A percentile compares a stretch with the other conserved stretches of the same genome.
phyloP scores from a whole-genome alignment of 345 rosid species.

The Gynandropsis gynandra region DNA sequence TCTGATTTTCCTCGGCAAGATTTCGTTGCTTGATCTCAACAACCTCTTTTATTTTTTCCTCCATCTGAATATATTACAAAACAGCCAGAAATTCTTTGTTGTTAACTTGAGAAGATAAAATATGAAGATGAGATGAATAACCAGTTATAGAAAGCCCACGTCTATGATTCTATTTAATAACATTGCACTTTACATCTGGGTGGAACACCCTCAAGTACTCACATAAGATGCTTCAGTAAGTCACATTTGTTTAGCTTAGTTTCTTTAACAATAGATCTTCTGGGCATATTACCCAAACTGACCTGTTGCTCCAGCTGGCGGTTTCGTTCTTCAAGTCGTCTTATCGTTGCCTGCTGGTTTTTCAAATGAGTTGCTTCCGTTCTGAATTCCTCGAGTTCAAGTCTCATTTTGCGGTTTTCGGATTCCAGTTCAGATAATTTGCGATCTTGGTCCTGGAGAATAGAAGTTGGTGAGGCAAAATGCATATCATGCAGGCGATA shows the following conservation, averaged over 20 bases:
- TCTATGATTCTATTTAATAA: slow-evolving; percentile 1
- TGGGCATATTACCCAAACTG: slow-evolving; percentile 21
- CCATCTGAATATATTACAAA: slow-evolving; percentile 58
- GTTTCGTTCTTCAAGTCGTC: slow-evolving; percentile 96
- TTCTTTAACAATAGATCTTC: slow-evolving; percentile 1
- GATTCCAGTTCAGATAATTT: slow-evolving; percentile 81
- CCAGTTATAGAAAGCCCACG: slow-evolving; percentile 10
- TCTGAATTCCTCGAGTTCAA: slow-evolving; percentile 92
- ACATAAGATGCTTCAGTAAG: slow-evolving; percentile 11
- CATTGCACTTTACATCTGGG: not conserved
- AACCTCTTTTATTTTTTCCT: slow-evolving; percentile 95
- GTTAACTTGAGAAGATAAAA: not conserved
- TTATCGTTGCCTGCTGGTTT: slow-evolving; percentile 97
- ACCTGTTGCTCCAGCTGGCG: slow-evolving; percentile 99
- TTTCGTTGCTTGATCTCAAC: slow-evolving; percentile 96
- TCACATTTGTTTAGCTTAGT: slow-evolving; percentile 10
- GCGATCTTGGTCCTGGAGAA: slow-evolving; percentile 83
- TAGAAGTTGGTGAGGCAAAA: slow-evolving; percentile 6
- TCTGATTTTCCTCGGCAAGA: slow-evolving; percentile 97
- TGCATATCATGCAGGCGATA: not conserved
- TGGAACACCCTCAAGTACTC: slow-evolving; percentile 10
- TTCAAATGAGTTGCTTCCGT: slow-evolving; percentile 92
- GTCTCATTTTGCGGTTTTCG: slow-evolving; percentile 93
- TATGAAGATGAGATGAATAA: slow-evolving; percentile 8
- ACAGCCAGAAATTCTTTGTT: slow-evolving; percentile 4